phyloP scores from a whole-genome alignment of 371 early-diverging fungal genomes.

The Mucor saturninus region DNA sequence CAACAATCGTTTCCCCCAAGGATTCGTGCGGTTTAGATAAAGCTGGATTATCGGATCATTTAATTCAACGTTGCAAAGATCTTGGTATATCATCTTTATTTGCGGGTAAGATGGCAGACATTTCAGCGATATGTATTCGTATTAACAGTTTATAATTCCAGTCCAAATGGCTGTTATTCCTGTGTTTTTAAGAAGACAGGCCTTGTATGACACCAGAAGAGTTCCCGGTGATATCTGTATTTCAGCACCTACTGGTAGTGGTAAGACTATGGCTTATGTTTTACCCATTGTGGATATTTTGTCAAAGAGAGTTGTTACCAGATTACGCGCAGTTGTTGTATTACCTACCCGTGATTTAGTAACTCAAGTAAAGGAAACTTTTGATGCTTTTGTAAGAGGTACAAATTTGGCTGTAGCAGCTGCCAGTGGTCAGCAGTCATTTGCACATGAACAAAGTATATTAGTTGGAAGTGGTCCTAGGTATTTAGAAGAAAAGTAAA shows the following conservation, averaged over 20 bases:
- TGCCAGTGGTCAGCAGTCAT: constrained; percentile 78
- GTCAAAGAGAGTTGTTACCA: constrained; percentile 67
- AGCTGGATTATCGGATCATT: constrained; percentile 63
- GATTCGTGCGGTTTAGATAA: constrained; percentile 49
- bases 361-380: constrained; percentile 82
- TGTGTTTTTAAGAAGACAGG: constrained; percentile 64
- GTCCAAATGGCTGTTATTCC: constrained; percentile 92
- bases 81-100: constrained; percentile 77
- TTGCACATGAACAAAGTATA: constrained; percentile 75
- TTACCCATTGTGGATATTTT: constrained; percentile 91
- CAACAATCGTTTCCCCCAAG: constrained; percentile 71
- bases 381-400: constrained; percentile 77
- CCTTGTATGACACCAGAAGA: constrained; percentile 56
- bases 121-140: background rate
- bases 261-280: constrained; percentile 97
- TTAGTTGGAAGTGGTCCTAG: constrained; percentile 60
- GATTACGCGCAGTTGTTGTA: constrained; percentile 86
- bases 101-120: constrained; percentile 62
- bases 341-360: constrained; percentile 93
- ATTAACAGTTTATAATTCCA: background rate
- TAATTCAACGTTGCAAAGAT: constrained; percentile 66
- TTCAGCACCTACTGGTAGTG: constrained; percentile 95
- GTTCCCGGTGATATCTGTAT: constrained; percentile 85
- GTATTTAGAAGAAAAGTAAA: background rate
- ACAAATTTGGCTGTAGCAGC: constrained; percentile 77